Base-by-base conservation (phyloP, 371 early-diverging fungal genomes). In the Zychaea mexicana region DNA sequence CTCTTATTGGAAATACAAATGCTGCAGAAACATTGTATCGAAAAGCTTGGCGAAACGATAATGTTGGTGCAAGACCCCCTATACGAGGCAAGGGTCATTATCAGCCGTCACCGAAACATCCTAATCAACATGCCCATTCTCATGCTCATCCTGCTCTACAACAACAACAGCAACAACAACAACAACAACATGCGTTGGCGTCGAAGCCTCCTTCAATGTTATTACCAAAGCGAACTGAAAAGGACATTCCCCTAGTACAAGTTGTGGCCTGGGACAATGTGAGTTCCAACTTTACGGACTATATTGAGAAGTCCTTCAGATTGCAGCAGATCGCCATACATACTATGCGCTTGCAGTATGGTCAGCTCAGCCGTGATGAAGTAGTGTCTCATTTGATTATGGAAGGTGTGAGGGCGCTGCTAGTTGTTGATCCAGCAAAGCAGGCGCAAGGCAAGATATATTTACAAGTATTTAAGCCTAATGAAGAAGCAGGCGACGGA, bases 361-460 rank as follows among this genome's bases (percentile, higher is more conserved):
- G 61, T 15, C 59, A 63, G 22, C 21, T 68, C 7, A 33, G 36
- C 7, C 68, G 62, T 13, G 62, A 67, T 15, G 56, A 60, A 22
- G 52, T 72, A 45, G 68, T 68, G 39, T 62, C 61, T 53, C 60
- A 65, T 13, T 52, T 85, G 73, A 81, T 82, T 63, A 74, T 75
- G 5, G 85, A 87, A 70, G 84, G 85, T 32, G 85, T 85, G 10
- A 71, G 71, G 36, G 84, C 82, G 3, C 70, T 87, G 7, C 56
- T 87, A 8, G 79, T 84, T 56, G 58, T 87, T 33, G 85, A 84
- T 32, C 46, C 64, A 21, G 61, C 73, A 10, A 76, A 79, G 61
- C 79, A 72, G 52, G 27, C 61, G 17, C 52, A 66, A 9, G 70
- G 73, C 13, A 69, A 72, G 21, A 67, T 83, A 1, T 69, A 71